These are phyloP conservation scores for Populus ilicifolia DNA, from an alignment of 345 rosid species.

Conservation along the genomic window DNA sequence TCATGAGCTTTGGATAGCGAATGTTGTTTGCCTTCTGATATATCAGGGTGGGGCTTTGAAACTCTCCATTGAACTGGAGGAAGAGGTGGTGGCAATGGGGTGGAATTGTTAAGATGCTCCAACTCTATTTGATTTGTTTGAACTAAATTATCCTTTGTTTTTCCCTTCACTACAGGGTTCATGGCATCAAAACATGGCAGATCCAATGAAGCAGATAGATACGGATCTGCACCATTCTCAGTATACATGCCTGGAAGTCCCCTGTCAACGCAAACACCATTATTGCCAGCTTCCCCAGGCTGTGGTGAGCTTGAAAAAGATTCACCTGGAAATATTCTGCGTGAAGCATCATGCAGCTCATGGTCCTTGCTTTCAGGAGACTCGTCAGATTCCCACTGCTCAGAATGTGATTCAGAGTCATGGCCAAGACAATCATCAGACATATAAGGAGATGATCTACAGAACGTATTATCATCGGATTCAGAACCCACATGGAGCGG, in stretches of 20 bases:
- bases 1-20: conserved; percentile 30
- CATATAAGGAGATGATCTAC: conserved; percentile 65
- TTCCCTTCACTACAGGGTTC: conserved; percentile 29
- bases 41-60: conserved; percentile 37
- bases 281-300: conserved; percentile 15
- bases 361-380: conserved; percentile 44
- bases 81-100: conserved; percentile 62
- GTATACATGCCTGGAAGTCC: conserved; percentile 14
- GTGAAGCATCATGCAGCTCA: conserved; percentile 42
- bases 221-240: conserved; percentile 40
- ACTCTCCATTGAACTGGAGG: conserved; percentile 75
- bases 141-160: conserved; percentile 18
- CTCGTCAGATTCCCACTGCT: conserved; percentile 75
- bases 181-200: conserved; percentile 55
- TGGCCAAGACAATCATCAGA: conserved; percentile 66
- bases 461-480: conserved; percentile 84
- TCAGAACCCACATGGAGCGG: conserved; percentile 38
- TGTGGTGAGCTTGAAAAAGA: conserved; percentile 38
- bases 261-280: conserved; percentile 13
- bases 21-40: conserved; percentile 32
- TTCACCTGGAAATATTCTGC: conserved; percentile 36
- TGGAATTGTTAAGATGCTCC: conserved; percentile 32
- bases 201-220: conserved; percentile 35
- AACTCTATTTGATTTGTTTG: conserved; percentile 21
- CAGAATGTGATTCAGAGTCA: conserved; percentile 66